Conservation (phyloP, 1,139 yeast species). For the Yamadazyma buinensis region DNA sequence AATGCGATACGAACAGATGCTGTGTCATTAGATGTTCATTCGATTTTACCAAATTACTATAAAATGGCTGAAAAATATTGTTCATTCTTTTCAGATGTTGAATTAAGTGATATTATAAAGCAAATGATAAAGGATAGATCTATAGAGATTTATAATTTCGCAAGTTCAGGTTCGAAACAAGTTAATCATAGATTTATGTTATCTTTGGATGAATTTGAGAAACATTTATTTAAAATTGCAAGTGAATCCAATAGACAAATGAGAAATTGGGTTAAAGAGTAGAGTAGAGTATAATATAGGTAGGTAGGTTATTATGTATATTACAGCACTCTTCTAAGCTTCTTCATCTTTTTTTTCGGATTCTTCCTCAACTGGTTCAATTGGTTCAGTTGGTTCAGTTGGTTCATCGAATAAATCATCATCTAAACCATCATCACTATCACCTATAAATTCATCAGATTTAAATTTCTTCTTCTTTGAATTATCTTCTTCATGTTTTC, state of each 20-base stretch:
- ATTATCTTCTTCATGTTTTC: background rate
- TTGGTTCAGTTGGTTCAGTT: background rate
- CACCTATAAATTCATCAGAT: constrained; percentile 48
- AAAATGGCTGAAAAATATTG: constrained; percentile 74
- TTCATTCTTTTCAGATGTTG: constrained; percentile 61
- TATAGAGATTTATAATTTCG: constrained; percentile 67
- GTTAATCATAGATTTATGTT: constrained; percentile 50
- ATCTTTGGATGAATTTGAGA: constrained; percentile 76
- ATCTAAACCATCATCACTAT: constrained; percentile 49
- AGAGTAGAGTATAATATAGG: no score
- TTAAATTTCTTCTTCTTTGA: constrained; percentile 26
- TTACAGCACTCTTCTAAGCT: no score
- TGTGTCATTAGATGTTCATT: constrained; percentile 60
- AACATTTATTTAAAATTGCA: constrained; percentile 52
- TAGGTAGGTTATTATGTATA: no score
- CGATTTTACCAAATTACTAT: constrained; percentile 65
- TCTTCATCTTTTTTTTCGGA: constrained; percentile 29
- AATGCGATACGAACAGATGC: constrained; percentile 84
- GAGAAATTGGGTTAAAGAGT: constrained; percentile 52
- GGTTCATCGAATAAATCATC: constrained; percentile 15
- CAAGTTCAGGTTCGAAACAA: constrained; percentile 50
- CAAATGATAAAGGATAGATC: constrained; percentile 62
- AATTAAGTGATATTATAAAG: constrained; percentile 51
- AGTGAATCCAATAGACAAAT: constrained; percentile 61
- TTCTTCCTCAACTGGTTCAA: background rate